Percentiles rank a stretch among this genome's conserved stretches.
phyloP scores from a whole-genome alignment of 2,329 filamentous ascomycete species.

The Alternaria consortialis region DNA sequence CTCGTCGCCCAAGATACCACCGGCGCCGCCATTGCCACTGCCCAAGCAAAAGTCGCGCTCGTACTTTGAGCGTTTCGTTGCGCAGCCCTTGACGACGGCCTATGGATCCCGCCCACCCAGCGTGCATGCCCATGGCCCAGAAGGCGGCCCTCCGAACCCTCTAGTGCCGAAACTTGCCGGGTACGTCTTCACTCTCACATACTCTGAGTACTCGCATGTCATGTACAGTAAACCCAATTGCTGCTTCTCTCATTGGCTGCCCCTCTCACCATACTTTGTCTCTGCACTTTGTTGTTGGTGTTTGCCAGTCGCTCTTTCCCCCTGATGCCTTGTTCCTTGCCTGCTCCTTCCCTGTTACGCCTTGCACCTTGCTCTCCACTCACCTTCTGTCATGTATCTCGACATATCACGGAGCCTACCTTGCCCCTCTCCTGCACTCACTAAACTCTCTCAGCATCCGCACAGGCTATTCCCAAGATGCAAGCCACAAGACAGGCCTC shows the following conservation, averaged over 20 bases:
- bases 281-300: background rate
- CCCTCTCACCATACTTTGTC: background rate
- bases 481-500: conserved; percentile 70
- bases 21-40: conserved; percentile 49
- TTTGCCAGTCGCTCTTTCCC: conserved; percentile 5
- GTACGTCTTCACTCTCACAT: conserved; percentile 34
- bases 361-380: conserved; percentile 5
- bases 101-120: conserved; percentile 64
- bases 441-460: conserved; percentile 47
- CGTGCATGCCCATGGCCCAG: conserved; percentile 56
- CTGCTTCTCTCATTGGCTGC: conserved; percentile 8
- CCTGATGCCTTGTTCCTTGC: background rate
- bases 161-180: conserved; percentile 49
- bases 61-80: conserved; percentile 62
- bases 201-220: background rate
- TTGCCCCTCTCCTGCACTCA: background rate
- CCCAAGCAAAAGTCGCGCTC: conserved; percentile 43
- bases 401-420: background rate
- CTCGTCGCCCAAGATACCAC: conserved; percentile 33
- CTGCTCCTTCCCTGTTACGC: background rate
- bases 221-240: background rate
- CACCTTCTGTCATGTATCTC: conserved; percentile 16
- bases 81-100: conserved; percentile 60
- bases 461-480: conserved; percentile 62
- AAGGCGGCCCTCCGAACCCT: conserved; percentile 48